phyloP scores from a whole-genome alignment of 1,284 basidiomycete genomes.

The Leccinum fallax region DNA sequence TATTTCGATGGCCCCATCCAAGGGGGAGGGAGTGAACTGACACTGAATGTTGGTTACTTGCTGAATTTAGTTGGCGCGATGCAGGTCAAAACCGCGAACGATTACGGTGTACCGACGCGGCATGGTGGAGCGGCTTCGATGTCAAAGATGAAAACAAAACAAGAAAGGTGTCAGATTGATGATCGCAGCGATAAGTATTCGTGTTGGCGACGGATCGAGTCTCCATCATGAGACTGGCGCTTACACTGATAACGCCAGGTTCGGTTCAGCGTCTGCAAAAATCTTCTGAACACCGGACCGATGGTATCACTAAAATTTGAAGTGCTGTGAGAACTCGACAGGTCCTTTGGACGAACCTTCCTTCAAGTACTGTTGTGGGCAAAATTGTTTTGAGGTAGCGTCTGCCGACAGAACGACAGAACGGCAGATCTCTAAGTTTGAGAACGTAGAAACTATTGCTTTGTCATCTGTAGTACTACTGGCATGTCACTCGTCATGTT shows the following conservation, averaged over 20 bases:
- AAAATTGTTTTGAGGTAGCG: conserved; percentile 3
- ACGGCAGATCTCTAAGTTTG: neutral
- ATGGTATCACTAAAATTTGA: no score
- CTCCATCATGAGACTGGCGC: neutral
- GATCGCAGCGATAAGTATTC: neutral
- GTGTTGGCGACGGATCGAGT: neutral
- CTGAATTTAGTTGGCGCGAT: neutral
- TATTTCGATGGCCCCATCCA: neutral
- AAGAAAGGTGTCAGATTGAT: no score
- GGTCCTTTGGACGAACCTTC: no score
- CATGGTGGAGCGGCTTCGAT: neutral
- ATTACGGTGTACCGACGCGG: no score
- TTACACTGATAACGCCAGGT: no score
- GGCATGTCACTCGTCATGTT: no score
- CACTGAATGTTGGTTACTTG: neutral
- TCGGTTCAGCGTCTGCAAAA: no score
- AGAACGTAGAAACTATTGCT: neutral
- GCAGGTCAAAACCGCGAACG: neutral
- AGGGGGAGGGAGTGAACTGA: neutral
- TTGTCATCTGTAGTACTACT: no score
- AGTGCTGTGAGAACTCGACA: no score
- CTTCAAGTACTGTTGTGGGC: neutral
- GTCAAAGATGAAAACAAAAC: neutral
- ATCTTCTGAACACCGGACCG: no score
- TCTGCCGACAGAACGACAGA: conserved; percentile 1